These are phyloP conservation scores for Mimosa pudica DNA, from an alignment of 306 rosid genomes.

Conservation along the genomic window DNA sequence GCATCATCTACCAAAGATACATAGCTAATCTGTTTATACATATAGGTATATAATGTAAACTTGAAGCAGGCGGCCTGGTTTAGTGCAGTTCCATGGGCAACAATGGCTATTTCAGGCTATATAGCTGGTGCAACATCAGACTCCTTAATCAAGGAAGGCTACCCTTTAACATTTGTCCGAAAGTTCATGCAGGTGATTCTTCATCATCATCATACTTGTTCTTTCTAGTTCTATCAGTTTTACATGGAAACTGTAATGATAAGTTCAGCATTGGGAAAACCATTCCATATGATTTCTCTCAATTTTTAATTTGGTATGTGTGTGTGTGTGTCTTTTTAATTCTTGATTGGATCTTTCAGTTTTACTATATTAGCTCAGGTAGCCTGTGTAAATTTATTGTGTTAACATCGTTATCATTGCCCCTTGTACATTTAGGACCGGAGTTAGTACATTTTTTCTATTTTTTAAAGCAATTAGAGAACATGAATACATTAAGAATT, in stretches of 20 bases:
- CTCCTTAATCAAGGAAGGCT: constrained; percentile 63
- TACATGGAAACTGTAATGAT: not conserved
- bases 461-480: constrained; percentile 1
- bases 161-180: constrained; percentile 69
- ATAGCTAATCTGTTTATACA: not conserved
- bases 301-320: no score
- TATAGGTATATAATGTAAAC: constrained; percentile 84
- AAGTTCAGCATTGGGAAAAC: not conserved
- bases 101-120: constrained; percentile 89
- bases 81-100: constrained; percentile 96
- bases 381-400: no score
- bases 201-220: not conserved
- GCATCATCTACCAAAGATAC: not conserved
- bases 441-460: not conserved
- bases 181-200: constrained; percentile 84
- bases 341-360: no score
- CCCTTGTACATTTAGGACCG: no score
- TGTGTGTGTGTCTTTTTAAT: no score
- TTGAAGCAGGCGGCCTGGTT: constrained; percentile 97
- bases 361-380: no score
- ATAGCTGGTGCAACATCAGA: constrained; percentile 82
- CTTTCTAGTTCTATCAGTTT: not conserved
- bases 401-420: no score
- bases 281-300: no score
- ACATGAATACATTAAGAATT: not conserved